Conservation (phyloP, 495 filamentous ascomycete species). For the Aspergillus nanangensis region DNA sequence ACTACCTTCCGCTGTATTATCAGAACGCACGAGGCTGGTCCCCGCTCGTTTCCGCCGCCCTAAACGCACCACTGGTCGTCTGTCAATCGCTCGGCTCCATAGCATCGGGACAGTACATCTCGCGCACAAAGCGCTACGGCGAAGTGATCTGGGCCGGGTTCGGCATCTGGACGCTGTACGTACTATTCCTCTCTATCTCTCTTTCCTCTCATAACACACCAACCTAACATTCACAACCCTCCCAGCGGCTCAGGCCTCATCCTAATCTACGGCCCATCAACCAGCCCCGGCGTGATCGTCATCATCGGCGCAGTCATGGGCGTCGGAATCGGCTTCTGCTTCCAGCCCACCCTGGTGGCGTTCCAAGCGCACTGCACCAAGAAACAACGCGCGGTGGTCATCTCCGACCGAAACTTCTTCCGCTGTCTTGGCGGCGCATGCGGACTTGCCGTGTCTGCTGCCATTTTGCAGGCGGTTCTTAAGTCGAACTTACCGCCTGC, state of each 20-base stretch:
- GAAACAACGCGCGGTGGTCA: slow-evolving; percentile 56
- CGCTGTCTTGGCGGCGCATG: slow-evolving; percentile 55
- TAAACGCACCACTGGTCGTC: slow-evolving; percentile 49
- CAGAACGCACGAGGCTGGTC: slow-evolving; percentile 50
- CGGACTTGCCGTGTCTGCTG: slow-evolving; percentile 57
- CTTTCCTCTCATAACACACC: background rate
- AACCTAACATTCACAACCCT: background rate
- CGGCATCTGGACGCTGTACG: slow-evolving; percentile 48
- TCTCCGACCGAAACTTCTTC: slow-evolving; percentile 60
- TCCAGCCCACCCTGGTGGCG: slow-evolving; percentile 60
- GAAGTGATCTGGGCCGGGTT: slow-evolving; percentile 56
- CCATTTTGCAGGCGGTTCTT: slow-evolving; percentile 49
- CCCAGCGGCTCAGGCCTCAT: slow-evolving; percentile 48
- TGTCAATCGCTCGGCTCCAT: slow-evolving; percentile 50
- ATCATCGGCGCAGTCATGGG: slow-evolving; percentile 51
- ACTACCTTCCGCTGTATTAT: slow-evolving; percentile 50
- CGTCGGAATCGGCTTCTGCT: slow-evolving; percentile 51
- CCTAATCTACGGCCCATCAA: slow-evolving; percentile 43
- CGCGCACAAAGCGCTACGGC: slow-evolving; percentile 49
- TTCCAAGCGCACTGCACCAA: slow-evolving; percentile 57
- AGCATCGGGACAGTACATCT: slow-evolving; percentile 54
- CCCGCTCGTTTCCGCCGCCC: slow-evolving; percentile 44
- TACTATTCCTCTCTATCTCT: too few relatives aligned
- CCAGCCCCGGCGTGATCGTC: slow-evolving; percentile 45
- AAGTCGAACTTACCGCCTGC: slow-evolving; percentile 37